phyloP scores from a whole-genome alignment of 2,329 filamentous ascomycete genomes.

The Aspergillus sp. region DNA sequence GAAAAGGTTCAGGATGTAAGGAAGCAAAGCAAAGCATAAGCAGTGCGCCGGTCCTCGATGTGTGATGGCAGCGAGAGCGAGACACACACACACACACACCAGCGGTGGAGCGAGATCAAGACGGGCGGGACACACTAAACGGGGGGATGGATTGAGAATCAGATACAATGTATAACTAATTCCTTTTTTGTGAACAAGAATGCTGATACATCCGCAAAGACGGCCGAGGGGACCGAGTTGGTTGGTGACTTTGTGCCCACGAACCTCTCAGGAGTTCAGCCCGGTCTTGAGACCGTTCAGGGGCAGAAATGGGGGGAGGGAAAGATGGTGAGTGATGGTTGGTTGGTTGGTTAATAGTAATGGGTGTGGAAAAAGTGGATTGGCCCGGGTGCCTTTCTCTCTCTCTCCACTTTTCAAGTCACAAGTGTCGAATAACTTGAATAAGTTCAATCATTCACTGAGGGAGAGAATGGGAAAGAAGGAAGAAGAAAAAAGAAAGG shows the following conservation, averaged over 20 bases:
- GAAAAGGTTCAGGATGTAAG: neutral
- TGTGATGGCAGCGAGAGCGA: neutral
- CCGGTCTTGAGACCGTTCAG: constrained; percentile 12
- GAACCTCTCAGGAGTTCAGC: constrained; percentile 26
- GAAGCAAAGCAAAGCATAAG: neutral
- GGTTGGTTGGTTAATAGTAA: too few species aligned
- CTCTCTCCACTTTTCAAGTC: constrained; percentile 13
- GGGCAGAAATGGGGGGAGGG: constrained; percentile 8
- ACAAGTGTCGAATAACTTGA: too few species aligned
- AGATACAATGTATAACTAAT: neutral
- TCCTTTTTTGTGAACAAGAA: neutral
- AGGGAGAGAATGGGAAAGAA: neutral
- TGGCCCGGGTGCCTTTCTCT: constrained; percentile 9
- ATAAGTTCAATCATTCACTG: constrained; percentile 11
- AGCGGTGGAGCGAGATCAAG: neutral
- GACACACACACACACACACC: neutral
- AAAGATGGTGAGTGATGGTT: neutral
- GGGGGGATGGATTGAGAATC: neutral
- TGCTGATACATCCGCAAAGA: neutral
- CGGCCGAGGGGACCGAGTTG: neutral
- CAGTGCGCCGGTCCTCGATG: neutral
- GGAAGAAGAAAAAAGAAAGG: too few species aligned
- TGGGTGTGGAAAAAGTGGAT: constrained; percentile 11
- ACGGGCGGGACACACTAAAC: neutral
- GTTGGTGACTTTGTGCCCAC: constrained; percentile 10